Percentiles rank a stretch among this genome's conserved stretches.
These are phyloP conservation scores for Diaporthe vaccinii DNA, from an alignment of 2,329 filamentous ascomycete genomes.

Conservation along the genomic window DNA sequence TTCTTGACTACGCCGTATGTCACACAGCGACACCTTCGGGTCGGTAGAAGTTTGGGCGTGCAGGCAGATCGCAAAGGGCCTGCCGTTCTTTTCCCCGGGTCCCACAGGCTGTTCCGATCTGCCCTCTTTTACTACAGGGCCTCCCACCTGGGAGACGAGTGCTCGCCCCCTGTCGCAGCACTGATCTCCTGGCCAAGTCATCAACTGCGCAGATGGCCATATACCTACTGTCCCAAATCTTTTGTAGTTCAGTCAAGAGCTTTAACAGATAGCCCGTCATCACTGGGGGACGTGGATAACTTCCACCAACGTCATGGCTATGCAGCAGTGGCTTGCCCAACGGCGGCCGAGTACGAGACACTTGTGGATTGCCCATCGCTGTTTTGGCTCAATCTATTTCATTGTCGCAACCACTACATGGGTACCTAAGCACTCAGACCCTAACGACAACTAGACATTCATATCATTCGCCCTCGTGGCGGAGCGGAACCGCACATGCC, in stretches of 20 bases:
- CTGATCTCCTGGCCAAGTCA: too few species aligned
- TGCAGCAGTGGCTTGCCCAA: background rate
- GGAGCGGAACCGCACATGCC: slow-evolving; percentile 16
- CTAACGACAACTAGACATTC: background rate
- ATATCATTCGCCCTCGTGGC: background rate
- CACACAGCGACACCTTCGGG: background rate
- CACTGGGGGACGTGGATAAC: background rate
- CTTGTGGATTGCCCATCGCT: background rate
- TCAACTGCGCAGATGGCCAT: background rate
- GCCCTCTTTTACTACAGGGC: background rate
- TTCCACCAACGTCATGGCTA: background rate
- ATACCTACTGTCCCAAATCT: background rate
- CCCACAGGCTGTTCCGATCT: background rate
- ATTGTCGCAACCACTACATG: background rate
- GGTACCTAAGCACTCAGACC: background rate
- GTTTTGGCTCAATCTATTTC: background rate
- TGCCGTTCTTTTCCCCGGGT: too few species aligned
- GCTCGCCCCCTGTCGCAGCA: background rate
- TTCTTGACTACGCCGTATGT: background rate
- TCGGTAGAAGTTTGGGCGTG: background rate
- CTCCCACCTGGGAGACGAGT: background rate
- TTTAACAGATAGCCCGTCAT: background rate
- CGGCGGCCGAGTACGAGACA: too few species aligned
- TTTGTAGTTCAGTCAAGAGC: too few species aligned
- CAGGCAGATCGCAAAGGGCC: too few species aligned